A percentile compares a stretch with the other conserved stretches of the same genome.
Evolutionary conservation across 257 asterid genomes (phyloP).

Genomic region (Ophiorrhiza pumila): DNA sequence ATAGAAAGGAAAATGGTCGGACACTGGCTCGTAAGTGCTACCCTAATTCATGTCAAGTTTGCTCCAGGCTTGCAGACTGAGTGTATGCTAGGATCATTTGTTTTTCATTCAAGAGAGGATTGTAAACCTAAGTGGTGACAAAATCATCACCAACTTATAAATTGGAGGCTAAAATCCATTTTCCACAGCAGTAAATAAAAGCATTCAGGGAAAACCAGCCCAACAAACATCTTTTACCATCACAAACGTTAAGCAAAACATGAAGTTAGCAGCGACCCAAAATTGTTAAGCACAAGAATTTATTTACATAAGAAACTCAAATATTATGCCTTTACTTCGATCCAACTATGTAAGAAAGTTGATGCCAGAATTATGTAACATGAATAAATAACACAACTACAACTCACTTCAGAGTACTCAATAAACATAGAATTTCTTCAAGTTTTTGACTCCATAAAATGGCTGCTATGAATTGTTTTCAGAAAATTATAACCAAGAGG

Average conservation of each 20-base stretch:
- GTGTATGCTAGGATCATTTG: neutral
- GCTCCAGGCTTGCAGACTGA: neutral
- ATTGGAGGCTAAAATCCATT: neutral
- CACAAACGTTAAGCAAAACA: neutral
- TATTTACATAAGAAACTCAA: too few species aligned
- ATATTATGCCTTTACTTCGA: neutral
- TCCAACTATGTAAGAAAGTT: neutral
- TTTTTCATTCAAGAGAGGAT: neutral
- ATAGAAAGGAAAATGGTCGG: neutral
- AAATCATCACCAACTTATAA: too few species aligned
- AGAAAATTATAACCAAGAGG: neutral
- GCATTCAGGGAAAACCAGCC: neutral
- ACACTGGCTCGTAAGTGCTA: neutral
- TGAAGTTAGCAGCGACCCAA: neutral
- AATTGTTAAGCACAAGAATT: neutral
- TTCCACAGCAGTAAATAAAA: neutral
- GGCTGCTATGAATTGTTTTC: neutral
- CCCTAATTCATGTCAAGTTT: neutral
- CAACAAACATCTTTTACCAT: neutral
- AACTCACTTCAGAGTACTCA: neutral
- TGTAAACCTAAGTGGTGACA: neutral
- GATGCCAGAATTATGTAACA: neutral
- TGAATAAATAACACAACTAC: neutral
- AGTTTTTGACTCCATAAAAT: neutral
- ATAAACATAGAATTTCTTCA: neutral